Conservation (phyloP, 352 stramenopile genomes). For the Phytophthora rubi region DNA sequence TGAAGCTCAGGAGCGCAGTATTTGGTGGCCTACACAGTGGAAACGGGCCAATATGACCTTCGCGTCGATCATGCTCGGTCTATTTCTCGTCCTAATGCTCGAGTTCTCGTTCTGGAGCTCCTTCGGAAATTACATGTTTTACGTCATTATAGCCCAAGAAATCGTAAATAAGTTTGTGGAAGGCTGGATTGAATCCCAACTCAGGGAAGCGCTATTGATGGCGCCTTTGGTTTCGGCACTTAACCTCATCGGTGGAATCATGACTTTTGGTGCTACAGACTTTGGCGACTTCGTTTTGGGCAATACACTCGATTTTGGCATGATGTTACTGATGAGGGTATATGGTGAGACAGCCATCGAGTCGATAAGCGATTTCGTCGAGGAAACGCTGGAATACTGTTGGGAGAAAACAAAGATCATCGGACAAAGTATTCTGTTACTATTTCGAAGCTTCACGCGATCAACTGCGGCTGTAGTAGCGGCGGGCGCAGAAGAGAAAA, state of each 20-base stretch:
- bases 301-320: constrained; percentile 95
- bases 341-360: constrained; percentile 91
- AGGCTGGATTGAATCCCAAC: constrained; percentile 87
- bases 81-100: constrained; percentile 95
- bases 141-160: constrained; percentile 94
- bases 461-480: constrained; percentile 42
- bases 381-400: constrained; percentile 44
- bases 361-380: constrained; percentile 71
- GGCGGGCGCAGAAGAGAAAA: constrained; percentile 16
- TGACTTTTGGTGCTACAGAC: constrained; percentile 96
- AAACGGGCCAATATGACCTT: constrained; percentile 96
- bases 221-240: constrained; percentile 90
- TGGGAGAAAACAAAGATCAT: constrained; percentile 49
- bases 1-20: constrained; percentile 66
- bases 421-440: constrained; percentile 35
- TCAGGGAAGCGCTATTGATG: constrained; percentile 93
- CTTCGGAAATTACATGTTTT: constrained; percentile 97
- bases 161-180: constrained; percentile 90
- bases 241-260: constrained; percentile 91
- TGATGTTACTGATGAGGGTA: constrained; percentile 94
- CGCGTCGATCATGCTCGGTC: constrained; percentile 89
- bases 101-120: constrained; percentile 97
- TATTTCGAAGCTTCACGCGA: constrained; percentile 64
- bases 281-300: constrained; percentile 97
- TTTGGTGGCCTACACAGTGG: constrained; percentile 94